A percentile compares a stretch with the other conserved stretches of the same genome.
phyloP scores from a whole-genome alignment of 1,284 basidiomycete genomes.

The Puccinia hordei region DNA sequence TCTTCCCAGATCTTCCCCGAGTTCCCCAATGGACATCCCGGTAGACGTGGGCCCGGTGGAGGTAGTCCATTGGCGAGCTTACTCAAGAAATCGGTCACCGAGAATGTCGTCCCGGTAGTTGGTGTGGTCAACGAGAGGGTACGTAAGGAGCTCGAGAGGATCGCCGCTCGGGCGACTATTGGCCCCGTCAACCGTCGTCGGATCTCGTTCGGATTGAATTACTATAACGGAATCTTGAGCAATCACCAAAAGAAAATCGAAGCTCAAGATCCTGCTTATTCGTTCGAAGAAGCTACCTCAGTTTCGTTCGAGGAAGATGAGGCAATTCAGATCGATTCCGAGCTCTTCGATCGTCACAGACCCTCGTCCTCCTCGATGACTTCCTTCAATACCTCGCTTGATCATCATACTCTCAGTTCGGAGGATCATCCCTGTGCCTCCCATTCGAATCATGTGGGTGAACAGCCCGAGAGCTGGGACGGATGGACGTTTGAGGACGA shows the following conservation, averaged over 20 bases:
- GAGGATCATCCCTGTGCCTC: no score
- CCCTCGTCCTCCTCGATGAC: slow-evolving; percentile 19
- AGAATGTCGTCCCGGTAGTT: slow-evolving; percentile 22
- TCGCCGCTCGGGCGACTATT: not conserved
- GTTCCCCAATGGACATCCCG: slow-evolving; percentile 47
- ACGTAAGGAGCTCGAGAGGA: slow-evolving; percentile 18
- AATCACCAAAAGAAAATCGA: no score
- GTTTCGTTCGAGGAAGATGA: slow-evolving; percentile 45
- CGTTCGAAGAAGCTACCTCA: slow-evolving; percentile 22
- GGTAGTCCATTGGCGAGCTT: not conserved
- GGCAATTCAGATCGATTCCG: slow-evolving; percentile 17
- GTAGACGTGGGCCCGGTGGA: not conserved
- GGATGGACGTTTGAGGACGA: slow-evolving; percentile 48
- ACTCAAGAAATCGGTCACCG: slow-evolving; percentile 19
- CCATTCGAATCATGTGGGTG: not conserved
- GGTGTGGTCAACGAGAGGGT: slow-evolving; percentile 34
- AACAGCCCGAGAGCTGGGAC: slow-evolving; percentile 23
- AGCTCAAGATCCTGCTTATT: no score
- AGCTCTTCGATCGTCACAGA: slow-evolving; percentile 4
- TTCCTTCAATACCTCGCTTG: not conserved
- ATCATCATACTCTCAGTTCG: not conserved
- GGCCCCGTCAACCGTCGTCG: not conserved
- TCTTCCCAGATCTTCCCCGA: slow-evolving; percentile 7
- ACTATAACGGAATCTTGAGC: slow-evolving; percentile 1
- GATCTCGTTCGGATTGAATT: not conserved